phyloP scores from a whole-genome alignment of 306 rosid species.

The Coriaria nepalensis region DNA sequence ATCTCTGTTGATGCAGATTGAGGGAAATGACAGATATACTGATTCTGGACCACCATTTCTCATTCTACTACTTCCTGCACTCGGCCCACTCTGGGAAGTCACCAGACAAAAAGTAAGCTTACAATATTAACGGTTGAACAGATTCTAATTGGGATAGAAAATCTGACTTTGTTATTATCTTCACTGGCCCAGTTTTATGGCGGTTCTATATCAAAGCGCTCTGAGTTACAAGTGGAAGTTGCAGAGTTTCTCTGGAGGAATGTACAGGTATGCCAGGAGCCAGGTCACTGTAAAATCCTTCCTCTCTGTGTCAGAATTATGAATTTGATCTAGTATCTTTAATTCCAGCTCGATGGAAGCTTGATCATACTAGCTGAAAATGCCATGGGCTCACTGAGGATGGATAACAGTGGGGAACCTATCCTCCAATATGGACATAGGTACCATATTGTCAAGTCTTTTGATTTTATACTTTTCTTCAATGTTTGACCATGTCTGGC shows the following conservation, averaged over 20 bases:
- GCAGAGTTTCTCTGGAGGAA: constrained; percentile 84
- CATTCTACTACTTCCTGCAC: constrained; percentile 86
- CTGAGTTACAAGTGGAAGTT: constrained; percentile 84
- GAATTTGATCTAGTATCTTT: constrained; percentile 24
- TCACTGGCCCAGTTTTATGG: constrained; percentile 49
- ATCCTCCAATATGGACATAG: constrained; percentile 71
- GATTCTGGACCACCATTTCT: constrained; percentile 90
- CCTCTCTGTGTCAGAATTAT: background rate
- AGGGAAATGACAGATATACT: constrained; percentile 53
- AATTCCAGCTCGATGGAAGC: constrained; percentile 74
- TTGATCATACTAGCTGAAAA: constrained; percentile 49
- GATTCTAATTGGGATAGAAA: no score
- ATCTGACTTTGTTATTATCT: no score
- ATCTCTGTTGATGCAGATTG: constrained; percentile 43
- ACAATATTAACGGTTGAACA: no score
- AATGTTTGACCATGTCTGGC: constrained; percentile 13
- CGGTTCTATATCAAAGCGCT: constrained; percentile 73
- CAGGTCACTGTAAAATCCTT: background rate
- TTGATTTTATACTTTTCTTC: background rate
- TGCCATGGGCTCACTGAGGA: constrained; percentile 51
- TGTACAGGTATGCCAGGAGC: constrained; percentile 44
- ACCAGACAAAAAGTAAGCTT: constrained; percentile 65
- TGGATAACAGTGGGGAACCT: constrained; percentile 42
- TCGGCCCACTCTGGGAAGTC: constrained; percentile 98
- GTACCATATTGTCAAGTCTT: constrained; percentile 17